These are phyloP conservation scores for Colletotrichum horii DNA, from an alignment of 2,329 filamentous ascomycete genomes.

Conservation along the genomic window DNA sequence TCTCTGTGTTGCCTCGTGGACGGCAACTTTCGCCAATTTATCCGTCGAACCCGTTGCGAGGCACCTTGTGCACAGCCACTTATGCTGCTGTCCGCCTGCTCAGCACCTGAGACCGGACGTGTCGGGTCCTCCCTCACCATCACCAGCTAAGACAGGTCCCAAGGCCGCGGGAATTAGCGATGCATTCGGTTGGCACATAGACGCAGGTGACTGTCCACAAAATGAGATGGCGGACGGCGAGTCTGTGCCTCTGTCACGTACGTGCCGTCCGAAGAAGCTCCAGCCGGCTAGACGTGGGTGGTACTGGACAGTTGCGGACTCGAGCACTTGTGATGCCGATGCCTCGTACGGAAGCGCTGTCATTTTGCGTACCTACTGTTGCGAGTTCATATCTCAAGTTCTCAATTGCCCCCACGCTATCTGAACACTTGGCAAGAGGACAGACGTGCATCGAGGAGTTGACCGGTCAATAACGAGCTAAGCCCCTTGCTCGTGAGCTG, in stretches of 20 bases:
- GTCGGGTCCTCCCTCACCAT: slow-evolving; percentile 1
- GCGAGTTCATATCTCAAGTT: neutral
- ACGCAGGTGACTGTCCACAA: neutral
- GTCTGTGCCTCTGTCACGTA: neutral
- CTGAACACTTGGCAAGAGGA: neutral
- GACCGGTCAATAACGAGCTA: neutral
- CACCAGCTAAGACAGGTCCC: slow-evolving; percentile 1
- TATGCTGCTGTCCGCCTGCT: neutral
- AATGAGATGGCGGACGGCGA: neutral
- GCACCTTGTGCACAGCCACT: neutral
- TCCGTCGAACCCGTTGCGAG: neutral
- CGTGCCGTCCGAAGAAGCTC: neutral
- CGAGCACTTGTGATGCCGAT: neutral
- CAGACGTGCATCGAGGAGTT: neutral
- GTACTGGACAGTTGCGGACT: neutral
- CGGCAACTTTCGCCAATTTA: neutral
- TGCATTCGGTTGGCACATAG: neutral
- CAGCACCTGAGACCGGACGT: slow-evolving; percentile 16
- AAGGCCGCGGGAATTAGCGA: neutral
- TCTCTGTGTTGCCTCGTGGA: neutral
- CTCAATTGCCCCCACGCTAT: neutral
- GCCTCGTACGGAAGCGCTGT: neutral
- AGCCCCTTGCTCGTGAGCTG: neutral
- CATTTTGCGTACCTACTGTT: neutral
- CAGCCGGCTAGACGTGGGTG: neutral